Conservation (phyloP, 2,329 filamentous ascomycete genomes). For the Epichloe sp. region DNA sequence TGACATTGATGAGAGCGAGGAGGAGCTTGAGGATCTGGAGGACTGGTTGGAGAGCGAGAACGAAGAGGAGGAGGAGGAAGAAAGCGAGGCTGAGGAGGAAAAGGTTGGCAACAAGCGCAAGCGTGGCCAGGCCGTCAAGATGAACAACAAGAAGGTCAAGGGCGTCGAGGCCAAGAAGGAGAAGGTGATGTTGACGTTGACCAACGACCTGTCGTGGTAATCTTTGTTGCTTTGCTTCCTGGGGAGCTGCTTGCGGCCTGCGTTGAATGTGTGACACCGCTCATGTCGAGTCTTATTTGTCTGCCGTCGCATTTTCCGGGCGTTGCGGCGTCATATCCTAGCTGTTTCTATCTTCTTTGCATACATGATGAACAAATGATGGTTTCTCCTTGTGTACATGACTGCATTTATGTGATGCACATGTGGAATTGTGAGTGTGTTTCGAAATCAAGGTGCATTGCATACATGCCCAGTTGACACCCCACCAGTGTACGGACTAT, state of each 20-base stretch:
- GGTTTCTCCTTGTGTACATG: too few species aligned
- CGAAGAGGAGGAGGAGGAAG: conserved; percentile 42
- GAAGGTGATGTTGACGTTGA: conserved; percentile 27
- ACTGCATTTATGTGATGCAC: too few species aligned
- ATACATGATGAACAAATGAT: too few species aligned
- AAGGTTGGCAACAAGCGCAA: conserved; percentile 44
- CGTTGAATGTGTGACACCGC: too few species aligned
- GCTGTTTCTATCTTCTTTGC: too few species aligned
- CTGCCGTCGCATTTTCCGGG: not conserved
- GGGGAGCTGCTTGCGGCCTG: too few species aligned
- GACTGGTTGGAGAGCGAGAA: conserved; percentile 78
- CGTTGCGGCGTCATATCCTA: not conserved
- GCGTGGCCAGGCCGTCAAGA: conserved; percentile 34
- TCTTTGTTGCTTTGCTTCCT: not conserved
- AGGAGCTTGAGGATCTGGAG: conserved; percentile 68
- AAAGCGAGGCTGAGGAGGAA: conserved; percentile 43
- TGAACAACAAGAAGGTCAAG: conserved; percentile 30
- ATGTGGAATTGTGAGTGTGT: too few species aligned
- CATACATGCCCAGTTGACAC: too few species aligned
- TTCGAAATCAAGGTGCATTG: too few species aligned
- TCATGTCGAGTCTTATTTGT: too few species aligned
- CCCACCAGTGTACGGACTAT: too few species aligned
- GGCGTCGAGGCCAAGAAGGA: conserved; percentile 62
- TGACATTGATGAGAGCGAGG: conserved; percentile 75
- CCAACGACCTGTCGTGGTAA: conserved; percentile 31